Percentiles rank a stretch among this genome's conserved stretches.
phyloP scores from a whole-genome alignment of 768 basidiomycete species.

The Mycena floridula region DNA sequence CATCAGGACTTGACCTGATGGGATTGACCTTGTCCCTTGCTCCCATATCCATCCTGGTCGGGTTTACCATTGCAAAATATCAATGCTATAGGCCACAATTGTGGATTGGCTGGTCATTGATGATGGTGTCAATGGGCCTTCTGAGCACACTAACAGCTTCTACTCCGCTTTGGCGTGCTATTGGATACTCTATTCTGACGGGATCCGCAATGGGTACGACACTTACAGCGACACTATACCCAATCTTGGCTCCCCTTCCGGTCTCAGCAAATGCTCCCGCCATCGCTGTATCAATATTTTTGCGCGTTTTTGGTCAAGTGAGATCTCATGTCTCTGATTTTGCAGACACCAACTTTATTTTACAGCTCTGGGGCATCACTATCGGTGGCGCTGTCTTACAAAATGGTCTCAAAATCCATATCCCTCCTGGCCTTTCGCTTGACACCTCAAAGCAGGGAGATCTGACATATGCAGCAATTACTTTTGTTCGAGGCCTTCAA shows the following conservation, averaged over 20 bases:
- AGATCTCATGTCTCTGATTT: too few relatives aligned
- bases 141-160: conserved; percentile 16
- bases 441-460: too few relatives aligned
- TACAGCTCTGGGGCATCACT: too few relatives aligned
- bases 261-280: conserved; percentile 26
- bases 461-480: too few relatives aligned
- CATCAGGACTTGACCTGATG: conserved; percentile 24
- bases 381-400: too few relatives aligned
- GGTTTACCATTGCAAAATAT: conserved; percentile 25
- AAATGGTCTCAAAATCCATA: too few relatives aligned
- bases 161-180: conserved; percentile 2
- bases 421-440: too few relatives aligned
- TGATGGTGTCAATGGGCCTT: conserved; percentile 26
- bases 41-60: conserved; percentile 27
- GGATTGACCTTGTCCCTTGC: conserved; percentile 26
- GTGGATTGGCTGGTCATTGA: conserved; percentile 21
- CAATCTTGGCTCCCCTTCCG: conserved; percentile 28
- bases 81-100: conserved; percentile 25
- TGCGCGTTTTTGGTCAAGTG: conserved; percentile 17
- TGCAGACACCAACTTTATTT: too few relatives aligned
- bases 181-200: conserved; percentile 17
- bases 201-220: conserved; percentile 26
- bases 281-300: conserved; percentile 23
- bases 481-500: too few relatives aligned
- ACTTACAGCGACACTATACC: conserved; percentile 14